Percentiles rank a stretch among this genome's conserved stretches.
Evolutionary conservation across 2,329 filamentous ascomycete genomes (phyloP).

Genomic region (Ambrosiella beaveri): DNA sequence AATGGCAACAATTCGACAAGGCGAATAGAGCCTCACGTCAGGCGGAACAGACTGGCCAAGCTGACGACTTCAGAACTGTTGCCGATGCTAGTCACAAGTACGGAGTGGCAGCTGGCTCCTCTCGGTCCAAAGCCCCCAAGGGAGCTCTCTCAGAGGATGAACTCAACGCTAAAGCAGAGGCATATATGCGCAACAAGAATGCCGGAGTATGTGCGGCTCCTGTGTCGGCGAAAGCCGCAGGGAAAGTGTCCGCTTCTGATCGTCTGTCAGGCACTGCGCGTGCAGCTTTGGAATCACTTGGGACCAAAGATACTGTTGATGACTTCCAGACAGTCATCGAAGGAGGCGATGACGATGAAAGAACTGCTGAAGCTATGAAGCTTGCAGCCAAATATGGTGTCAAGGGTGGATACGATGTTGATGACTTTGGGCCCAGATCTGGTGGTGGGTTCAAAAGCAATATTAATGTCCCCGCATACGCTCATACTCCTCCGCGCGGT

Average conservation of each 20-base stretch:
- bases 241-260: not conserved
- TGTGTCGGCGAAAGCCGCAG: not conserved
- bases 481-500: not conserved
- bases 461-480: not conserved
- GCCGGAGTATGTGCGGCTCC: not conserved
- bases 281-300: not conserved
- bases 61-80: constrained; percentile 4
- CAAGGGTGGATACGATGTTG: not conserved
- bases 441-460: not conserved
- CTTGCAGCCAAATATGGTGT: constrained; percentile 2
- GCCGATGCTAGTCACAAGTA: constrained; percentile 8
- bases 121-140: not conserved
- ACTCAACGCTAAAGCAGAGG: not conserved
- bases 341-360: not conserved
- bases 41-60: not conserved
- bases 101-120: not conserved
- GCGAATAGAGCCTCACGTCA: not conserved
- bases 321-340: constrained; percentile 7
- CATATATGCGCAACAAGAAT: not conserved
- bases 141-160: not conserved
- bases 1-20: not conserved
- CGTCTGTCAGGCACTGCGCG: not conserved
- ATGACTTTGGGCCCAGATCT: not conserved
- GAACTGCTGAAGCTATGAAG: not conserved
- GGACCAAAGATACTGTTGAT: not conserved